phyloP scores from a whole-genome alignment of 176 grass and related monocot species.

The Raddia distichophylla region DNA sequence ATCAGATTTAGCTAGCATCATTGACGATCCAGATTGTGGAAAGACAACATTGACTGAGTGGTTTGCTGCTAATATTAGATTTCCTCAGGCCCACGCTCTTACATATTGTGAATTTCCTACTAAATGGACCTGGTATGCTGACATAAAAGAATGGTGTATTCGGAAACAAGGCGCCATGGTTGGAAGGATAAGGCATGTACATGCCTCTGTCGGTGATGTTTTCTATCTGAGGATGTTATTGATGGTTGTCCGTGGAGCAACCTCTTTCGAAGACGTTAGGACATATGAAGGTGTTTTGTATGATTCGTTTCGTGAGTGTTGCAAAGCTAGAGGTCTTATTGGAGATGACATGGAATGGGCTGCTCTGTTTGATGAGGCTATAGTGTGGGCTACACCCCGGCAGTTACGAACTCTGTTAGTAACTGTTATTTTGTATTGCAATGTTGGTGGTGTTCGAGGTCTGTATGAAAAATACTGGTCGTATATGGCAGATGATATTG shows the following conservation, averaged over 20 bases:
- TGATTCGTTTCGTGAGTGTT: accelerated
- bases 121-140: no score
- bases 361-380: no score
- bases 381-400: neutral
- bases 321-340: neutral
- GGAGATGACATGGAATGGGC: neutral
- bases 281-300: neutral
- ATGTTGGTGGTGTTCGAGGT: neutral
- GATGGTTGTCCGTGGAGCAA: neutral
- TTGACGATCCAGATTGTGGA: accelerated
- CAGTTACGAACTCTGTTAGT: neutral
- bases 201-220: accelerated
- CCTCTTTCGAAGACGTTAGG: no score
- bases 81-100: no score
- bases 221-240: neutral
- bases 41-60: neutral
- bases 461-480: no score
- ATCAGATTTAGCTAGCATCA: accelerated
- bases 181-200: no score
- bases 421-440: accelerated
- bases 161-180: accelerated
- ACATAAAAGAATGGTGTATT: accelerated
- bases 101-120: no score
- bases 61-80: neutral
- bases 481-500: neutral